Conservation (phyloP, 2,329 filamentous ascomycete species). For the Trichophyton equinum region DNA sequence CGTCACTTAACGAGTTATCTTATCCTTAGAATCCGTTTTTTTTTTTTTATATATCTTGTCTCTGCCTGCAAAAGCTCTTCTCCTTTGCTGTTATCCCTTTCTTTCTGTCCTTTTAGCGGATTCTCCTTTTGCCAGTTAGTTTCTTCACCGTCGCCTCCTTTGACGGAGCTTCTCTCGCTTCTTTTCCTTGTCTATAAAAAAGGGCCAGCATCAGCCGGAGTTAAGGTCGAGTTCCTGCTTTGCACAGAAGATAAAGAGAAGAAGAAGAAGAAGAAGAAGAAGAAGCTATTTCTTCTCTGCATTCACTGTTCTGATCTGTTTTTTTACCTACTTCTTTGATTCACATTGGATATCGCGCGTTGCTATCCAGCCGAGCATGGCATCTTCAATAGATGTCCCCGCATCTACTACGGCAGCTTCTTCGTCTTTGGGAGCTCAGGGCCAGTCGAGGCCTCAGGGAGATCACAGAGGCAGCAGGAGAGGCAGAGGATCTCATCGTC, state of each 20-base stretch:
- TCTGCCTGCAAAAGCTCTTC: too few relatives aligned
- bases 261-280: too few relatives aligned
- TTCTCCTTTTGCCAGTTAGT: not conserved
- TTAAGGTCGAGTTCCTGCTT: not conserved
- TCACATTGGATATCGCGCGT: not conserved
- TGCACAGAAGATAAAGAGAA: not conserved
- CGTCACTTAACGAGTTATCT: too few relatives aligned
- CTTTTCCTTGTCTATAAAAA: not conserved
- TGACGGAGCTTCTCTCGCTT: not conserved
- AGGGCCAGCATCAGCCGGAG: not conserved
- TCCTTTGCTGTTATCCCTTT: too few relatives aligned
- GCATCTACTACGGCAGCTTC: not conserved
- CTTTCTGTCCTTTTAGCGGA: not conserved
- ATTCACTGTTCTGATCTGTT: too few relatives aligned
- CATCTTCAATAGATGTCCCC: not conserved
- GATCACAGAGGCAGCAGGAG: slow-evolving; percentile 3
- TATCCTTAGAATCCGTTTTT: too few relatives aligned
- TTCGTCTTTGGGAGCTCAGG: not conserved
- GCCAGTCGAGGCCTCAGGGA: not conserved
- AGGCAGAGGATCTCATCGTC: not conserved
- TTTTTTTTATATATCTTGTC: too few relatives aligned
- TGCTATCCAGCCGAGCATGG: not conserved
- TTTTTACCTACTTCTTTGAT: not conserved
- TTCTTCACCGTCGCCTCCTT: not conserved
- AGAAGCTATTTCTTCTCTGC: not conserved